Percentiles rank a stretch among this genome's conserved stretches.
Conservation (phyloP, 2,329 filamentous ascomycete genomes). For the Fusarium cyanostomum region DNA sequence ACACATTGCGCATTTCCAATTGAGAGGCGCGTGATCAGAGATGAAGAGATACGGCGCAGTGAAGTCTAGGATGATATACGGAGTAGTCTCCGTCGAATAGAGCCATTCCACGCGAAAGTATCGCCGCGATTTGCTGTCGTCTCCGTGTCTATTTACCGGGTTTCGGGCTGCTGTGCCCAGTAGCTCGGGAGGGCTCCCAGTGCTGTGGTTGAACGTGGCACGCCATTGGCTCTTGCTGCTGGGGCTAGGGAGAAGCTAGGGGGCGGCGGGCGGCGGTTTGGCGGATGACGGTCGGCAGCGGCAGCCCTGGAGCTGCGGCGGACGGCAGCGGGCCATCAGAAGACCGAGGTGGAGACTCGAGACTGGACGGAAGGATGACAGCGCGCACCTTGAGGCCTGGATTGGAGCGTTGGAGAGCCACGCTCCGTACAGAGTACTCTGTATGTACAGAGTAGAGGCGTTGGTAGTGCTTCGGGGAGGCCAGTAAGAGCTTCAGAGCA, state of each 20-base stretch:
- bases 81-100: background rate
- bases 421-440: no score
- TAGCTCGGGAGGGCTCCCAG: slow-evolving; percentile 29
- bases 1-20: background rate
- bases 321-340: slow-evolving; percentile 4
- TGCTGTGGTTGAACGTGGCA: slow-evolving; percentile 23
- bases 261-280: slow-evolving; percentile 13
- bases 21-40: background rate
- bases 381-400: slow-evolving; percentile 21
- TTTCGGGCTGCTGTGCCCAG: slow-evolving; percentile 15
- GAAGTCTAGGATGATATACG: background rate
- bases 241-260: slow-evolving; percentile 14
- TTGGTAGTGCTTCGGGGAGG: slow-evolving; percentile 8
- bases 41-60: background rate
- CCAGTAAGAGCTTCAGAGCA: slow-evolving; percentile 14
- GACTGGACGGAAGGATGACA: slow-evolving; percentile 24
- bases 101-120: background rate
- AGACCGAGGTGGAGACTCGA: slow-evolving; percentile 7
- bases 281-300: slow-evolving; percentile 17
- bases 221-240: slow-evolving; percentile 27
- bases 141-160: slow-evolving; percentile 4
- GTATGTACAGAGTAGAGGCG: no score
- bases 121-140: slow-evolving; percentile 1
- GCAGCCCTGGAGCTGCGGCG: slow-evolving; percentile 25
- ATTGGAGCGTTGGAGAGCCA: slow-evolving; percentile 14